Base-by-base conservation (phyloP, 768 basidiomycete genomes). In the Pholiota conissans region DNA sequence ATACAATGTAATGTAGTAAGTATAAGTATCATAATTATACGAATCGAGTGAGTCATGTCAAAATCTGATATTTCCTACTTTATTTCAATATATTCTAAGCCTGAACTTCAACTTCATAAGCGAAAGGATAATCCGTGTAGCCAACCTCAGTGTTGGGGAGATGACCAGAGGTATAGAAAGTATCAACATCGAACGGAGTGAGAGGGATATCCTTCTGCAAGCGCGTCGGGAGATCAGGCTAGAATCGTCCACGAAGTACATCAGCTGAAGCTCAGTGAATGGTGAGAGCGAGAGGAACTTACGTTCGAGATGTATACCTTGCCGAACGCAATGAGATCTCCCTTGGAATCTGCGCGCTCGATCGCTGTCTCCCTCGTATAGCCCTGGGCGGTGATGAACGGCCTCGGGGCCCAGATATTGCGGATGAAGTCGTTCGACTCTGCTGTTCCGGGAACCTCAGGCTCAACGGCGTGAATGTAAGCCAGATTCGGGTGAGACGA, bases 381-480 rank as follows among this genome's bases (percentile, higher is more conserved):
- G 1, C 77, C 78, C 10, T 78, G 78, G 3, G 77, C 74, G 13
- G 67, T 71, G 54, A 85, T 76, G 48, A 76, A 69, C 0, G 69
- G 65, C 9, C 71, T 65, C 0, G 74, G 72, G 3, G 70, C 67
- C 84, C 84, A 84, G 7, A 82, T 78, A 2, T 72, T 58, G 14
- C 79, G 73, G 14, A 83, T 30, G 58, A 82, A 80, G 49, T 80
- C 76, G 46, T 76, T 83, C 1, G 73, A 71, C 16, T 72, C 57
- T n/a, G n/a, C n/a, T n/a, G n/a, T n/a, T 3, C 4, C 65, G 60
- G 40, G 40, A 2, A 4, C 57, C 1, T 51, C 59, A 16, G 48
- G 52, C n/a, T n/a, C n/a, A n/a, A n/a, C n/a, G n/a, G n/a, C n/a
- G 56, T 86, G 84, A 3, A 87, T 58, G 69, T 86, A 87, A 0